phyloP scores from a whole-genome alignment of 2,329 filamentous ascomycete genomes.

The Monilinia vaccinii-corymbosi region DNA sequence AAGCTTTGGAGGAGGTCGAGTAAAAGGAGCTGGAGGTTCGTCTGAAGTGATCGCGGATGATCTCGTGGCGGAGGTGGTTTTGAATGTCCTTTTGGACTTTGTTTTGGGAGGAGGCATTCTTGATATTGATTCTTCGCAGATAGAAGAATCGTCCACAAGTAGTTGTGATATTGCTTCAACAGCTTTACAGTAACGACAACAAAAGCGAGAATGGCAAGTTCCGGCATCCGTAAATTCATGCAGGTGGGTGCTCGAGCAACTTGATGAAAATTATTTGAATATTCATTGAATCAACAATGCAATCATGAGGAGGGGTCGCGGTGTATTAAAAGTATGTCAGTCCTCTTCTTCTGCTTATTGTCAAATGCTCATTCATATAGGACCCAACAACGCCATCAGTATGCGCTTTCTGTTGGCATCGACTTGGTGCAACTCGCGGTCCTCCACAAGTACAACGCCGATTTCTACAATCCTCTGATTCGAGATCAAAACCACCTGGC shows the following conservation, averaged over 20 bases:
- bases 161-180: not conserved
- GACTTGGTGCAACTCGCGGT: conserved; percentile 23
- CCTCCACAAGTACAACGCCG: conserved; percentile 27
- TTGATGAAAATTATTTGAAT: conserved; percentile 2
- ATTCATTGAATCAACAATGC: conserved; percentile 17
- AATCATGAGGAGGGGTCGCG: conserved; percentile 24
- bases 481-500: conserved; percentile 20
- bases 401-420: conserved; percentile 30
- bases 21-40: conserved; percentile 56
- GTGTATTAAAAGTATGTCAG: conserved; percentile 22
- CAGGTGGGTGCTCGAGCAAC: not conserved
- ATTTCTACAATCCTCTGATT: conserved; percentile 27
- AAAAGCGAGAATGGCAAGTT: not conserved
- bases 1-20: conserved; percentile 52
- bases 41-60: conserved; percentile 9
- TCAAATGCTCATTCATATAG: conserved; percentile 13
- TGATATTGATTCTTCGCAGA: not conserved
- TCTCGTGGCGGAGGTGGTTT: conserved; percentile 13
- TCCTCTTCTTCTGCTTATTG: too few relatives aligned
- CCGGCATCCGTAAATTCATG: conserved; percentile 15
- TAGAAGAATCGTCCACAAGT: too few relatives aligned
- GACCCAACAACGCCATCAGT: conserved; percentile 24
- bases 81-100: conserved; percentile 26
- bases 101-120: conserved; percentile 29
- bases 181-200: not conserved